Evolutionary conservation across 257 asterid genomes (phyloP).

Genomic region (Ajuga chamaepitys): DNA sequence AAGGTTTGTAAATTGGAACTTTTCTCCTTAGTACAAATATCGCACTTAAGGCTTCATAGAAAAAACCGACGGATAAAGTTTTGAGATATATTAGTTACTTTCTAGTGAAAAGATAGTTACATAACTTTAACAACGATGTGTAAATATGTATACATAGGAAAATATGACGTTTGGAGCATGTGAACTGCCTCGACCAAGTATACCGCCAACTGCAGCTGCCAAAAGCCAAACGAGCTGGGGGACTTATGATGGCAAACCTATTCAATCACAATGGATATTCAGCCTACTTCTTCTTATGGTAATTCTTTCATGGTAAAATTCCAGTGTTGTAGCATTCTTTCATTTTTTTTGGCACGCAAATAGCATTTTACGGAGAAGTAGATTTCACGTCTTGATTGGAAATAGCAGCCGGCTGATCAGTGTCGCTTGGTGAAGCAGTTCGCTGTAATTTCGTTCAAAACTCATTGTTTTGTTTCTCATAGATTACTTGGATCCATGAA

Average conservation of each 20-base stretch:
- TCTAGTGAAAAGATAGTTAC: too few relatives aligned
- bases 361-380: not conserved
- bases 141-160: slow-evolving; percentile 30
- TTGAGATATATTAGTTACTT: too few relatives aligned
- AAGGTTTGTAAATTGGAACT: slow-evolving; percentile 32
- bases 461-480: too few relatives aligned
- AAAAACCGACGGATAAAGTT: too few relatives aligned
- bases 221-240: slow-evolving; percentile 32
- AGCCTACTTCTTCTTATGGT: slow-evolving; percentile 21
- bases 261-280: slow-evolving; percentile 32
- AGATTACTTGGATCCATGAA: too few relatives aligned
- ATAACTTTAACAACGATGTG: too few relatives aligned
- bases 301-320: slow-evolving; percentile 24
- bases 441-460: too few relatives aligned
- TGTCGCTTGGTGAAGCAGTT: too few relatives aligned
- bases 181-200: slow-evolving; percentile 35
- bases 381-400: not conserved
- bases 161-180: slow-evolving; percentile 63
- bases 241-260: slow-evolving; percentile 19
- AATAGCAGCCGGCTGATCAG: not conserved
- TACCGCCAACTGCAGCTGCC: slow-evolving; percentile 24
- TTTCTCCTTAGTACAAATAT: not conserved
- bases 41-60: too few relatives aligned
- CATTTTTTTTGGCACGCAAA: not conserved
- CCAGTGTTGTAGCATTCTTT: not conserved